Evolutionary conservation across 768 basidiomycete genomes (phyloP), one percentile per base, ranked within the genome.

Genomic region (Suillus hirtellus): DNA sequence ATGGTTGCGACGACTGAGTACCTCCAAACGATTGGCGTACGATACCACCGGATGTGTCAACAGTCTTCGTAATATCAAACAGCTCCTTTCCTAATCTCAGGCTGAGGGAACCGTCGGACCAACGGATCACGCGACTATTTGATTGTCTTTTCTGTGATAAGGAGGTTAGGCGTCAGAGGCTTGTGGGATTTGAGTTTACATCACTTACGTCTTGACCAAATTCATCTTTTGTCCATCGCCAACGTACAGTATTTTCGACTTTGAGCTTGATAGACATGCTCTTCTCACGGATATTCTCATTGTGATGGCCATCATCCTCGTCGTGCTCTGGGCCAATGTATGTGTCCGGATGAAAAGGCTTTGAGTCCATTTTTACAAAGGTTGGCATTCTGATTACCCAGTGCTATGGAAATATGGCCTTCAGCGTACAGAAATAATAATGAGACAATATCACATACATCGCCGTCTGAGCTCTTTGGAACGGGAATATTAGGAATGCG

Each of bases 321-420:
- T 92, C 91, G 38, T 91, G 88, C 69, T 94, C 93, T 19, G 92
- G 88, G 21, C 90, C 91, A 53, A 89, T 81, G 75, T 95, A 95
- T 0, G 89, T 89, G 62, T 94, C 89, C 14, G 89, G 86, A 71
- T 96, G 93, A 71, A 93, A 99, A 0, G 96, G 93, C 66, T 90
- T 90, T 1, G 93, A 84, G 69, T 96, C 93, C 59, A 97, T 83
- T 71, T 90, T 89, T 62, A 99, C 88, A 72, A 93, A 97, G 72
- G 92, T 93, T n/a, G 96, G 97, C 73, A 97, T 86, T 47, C 93
- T 88, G 61, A 96, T 86, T 60, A 95, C 89, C 95, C 95, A 98
- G 68, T 89, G 87, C 93, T 67, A 61, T 46, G 59, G 2, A 60
- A 58, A 31, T 42, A 42, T 17, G 42, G 38, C 38, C 60, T 62